These are phyloP conservation scores for Sphaerulina musiva DNA, from an alignment of 2,329 filamentous ascomycete genomes.

Conservation along the genomic window DNA sequence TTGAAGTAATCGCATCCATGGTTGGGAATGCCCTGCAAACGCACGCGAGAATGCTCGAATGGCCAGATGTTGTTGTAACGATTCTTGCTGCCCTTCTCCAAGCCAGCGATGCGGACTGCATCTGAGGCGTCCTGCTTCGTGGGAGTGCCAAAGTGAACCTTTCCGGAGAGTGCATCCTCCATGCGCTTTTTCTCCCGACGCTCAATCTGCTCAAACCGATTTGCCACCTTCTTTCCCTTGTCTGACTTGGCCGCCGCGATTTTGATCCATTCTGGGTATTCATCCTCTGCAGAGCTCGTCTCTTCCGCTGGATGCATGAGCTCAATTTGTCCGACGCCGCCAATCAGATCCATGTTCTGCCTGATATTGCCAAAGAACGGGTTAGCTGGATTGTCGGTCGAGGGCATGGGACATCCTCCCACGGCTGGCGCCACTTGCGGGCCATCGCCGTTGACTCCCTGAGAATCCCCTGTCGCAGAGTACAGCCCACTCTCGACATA, in stretches of 20 bases:
- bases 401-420: slow-evolving; percentile 78
- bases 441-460: slow-evolving; percentile 43
- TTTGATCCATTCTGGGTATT: slow-evolving; percentile 71
- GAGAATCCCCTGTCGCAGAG: slow-evolving; percentile 7
- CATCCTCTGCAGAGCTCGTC: slow-evolving; percentile 41
- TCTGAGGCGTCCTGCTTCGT: slow-evolving; percentile 26
- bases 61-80: slow-evolving; percentile 97
- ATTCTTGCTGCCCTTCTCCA: slow-evolving; percentile 93
- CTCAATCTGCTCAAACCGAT: slow-evolving; percentile 79
- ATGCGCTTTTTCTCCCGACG: slow-evolving; percentile 84
- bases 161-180: slow-evolving; percentile 66
- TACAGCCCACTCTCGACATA: slow-evolving; percentile 49
- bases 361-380: slow-evolving; percentile 95
- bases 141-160: slow-evolving; percentile 49
- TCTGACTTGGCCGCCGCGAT: slow-evolving; percentile 60
- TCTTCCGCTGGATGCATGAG: slow-evolving; percentile 53
- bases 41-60: slow-evolving; percentile 88
- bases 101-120: slow-evolving; percentile 70
- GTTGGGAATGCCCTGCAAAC: slow-evolving; percentile 58
- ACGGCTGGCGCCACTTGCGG: slow-evolving; percentile 68
- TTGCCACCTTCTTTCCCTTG: slow-evolving; percentile 71
- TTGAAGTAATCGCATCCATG: slow-evolving; percentile 91
- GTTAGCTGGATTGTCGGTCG: slow-evolving; percentile 61
- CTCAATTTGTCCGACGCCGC: slow-evolving; percentile 77
- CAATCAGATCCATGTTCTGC: slow-evolving; percentile 91